Conservation (phyloP, 371 early-diverging fungal genomes). For the Mortierella sp. region DNA sequence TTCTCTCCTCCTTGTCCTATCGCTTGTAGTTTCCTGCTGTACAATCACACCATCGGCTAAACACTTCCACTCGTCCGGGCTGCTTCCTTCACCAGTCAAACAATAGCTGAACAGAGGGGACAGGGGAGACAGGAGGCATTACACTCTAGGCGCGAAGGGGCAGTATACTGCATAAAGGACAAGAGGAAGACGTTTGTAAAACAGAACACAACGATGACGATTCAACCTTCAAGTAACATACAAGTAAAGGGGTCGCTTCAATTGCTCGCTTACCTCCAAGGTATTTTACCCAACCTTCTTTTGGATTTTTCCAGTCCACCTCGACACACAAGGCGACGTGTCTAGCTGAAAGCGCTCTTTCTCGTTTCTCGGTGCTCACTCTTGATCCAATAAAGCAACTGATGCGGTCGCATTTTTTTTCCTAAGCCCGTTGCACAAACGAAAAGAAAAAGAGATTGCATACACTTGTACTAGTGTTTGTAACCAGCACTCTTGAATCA, state of each 20-base stretch:
- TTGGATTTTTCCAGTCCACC: neutral
- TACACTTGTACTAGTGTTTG: neutral
- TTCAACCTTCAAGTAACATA: too few species aligned
- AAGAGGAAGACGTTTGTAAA: neutral
- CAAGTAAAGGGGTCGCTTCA: too few species aligned
- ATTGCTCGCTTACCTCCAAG: neutral
- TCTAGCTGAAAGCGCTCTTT: neutral
- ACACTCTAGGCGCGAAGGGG: neutral
- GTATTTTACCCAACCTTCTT: neutral
- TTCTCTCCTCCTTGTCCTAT: neutral
- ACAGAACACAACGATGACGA: neutral
- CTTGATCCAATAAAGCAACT: neutral
- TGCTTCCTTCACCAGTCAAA: neutral
- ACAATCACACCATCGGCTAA: neutral
- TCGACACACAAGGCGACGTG: neutral
- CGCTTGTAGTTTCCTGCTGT: neutral
- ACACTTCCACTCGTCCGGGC: neutral
- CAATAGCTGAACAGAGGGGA: neutral
- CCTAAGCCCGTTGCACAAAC: neutral
- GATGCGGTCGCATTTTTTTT: neutral
- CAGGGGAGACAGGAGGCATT: neutral
- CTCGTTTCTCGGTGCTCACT: neutral
- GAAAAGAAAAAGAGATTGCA: neutral
- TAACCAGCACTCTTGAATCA: neutral
- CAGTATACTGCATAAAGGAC: too few species aligned